Evolutionary conservation across 179 eudicot genomes (phyloP).

Genomic region (Drosera spatulata): DNA sequence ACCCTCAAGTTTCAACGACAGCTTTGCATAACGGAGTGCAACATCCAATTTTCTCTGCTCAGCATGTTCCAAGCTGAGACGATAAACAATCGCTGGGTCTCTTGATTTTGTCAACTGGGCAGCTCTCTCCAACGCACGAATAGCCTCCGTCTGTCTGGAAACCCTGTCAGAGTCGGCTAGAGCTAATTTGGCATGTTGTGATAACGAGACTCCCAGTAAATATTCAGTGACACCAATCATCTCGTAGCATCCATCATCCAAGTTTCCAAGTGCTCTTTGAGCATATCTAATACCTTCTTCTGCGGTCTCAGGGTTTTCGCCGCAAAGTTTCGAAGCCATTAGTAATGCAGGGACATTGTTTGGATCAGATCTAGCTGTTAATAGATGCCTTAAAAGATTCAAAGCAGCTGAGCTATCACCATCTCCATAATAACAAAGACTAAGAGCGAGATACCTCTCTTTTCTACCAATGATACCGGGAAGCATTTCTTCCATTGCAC

Average conservation of each 20-base stretch:
- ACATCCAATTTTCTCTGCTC: constrained; percentile 75
- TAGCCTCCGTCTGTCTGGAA: constrained; percentile 47
- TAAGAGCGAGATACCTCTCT: constrained; percentile 54
- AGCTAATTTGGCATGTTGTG: constrained; percentile 37
- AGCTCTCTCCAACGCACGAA: constrained; percentile 52
- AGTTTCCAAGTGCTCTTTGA: constrained; percentile 38
- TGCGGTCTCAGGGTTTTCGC: constrained; percentile 25
- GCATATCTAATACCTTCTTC: constrained; percentile 70
- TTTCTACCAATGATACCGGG: constrained; percentile 51
- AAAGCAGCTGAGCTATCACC: constrained; percentile 51
- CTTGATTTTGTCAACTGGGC: constrained; percentile 31
- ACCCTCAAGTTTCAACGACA: constrained; percentile 48
- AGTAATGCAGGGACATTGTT: constrained; percentile 43
- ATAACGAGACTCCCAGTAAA: constrained; percentile 52
- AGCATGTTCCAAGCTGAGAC: constrained; percentile 66
- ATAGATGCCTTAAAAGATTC: constrained; percentile 47
- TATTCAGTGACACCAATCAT: constrained; percentile 39
- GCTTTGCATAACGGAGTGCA: constrained; percentile 62
- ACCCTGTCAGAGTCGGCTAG: constrained; percentile 47
- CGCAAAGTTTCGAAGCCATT: constrained; percentile 65
- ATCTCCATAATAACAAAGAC: constrained; percentile 66
- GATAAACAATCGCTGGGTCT: constrained; percentile 39
- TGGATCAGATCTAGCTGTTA: constrained; percentile 37
- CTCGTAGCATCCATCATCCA: constrained; percentile 44
- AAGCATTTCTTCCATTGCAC: constrained; percentile 66